Evolutionary conservation across 805 yeast species (phyloP).

Genomic region (Candida bentonensis): DNA sequence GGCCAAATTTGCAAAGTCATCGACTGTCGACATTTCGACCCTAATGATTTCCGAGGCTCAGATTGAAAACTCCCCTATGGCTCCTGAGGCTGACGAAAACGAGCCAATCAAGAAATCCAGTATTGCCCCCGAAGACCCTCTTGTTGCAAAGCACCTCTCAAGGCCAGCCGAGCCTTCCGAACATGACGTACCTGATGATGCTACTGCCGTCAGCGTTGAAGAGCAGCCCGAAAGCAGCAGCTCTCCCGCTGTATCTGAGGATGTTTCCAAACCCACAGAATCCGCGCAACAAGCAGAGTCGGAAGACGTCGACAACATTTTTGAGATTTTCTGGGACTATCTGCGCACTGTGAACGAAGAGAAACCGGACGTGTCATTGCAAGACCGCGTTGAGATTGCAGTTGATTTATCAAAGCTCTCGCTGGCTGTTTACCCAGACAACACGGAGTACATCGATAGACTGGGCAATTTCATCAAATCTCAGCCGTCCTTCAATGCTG

Average conservation of each 20-base stretch:
- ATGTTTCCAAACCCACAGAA: neutral
- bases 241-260: neutral
- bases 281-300: neutral
- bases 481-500: neutral
- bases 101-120: neutral
- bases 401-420: constrained; percentile 54
- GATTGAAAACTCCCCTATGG: neutral
- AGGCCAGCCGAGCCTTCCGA: constrained; percentile 3
- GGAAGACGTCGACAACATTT: constrained; percentile 24
- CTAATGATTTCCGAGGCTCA: constrained; percentile 1
- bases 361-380: constrained; percentile 53
- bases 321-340: constrained; percentile 54
- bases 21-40: neutral
- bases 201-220: constrained; percentile 7
- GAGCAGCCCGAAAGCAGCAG: constrained; percentile 7
- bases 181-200: constrained; percentile 5
- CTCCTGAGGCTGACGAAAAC: neutral
- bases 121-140: neutral
- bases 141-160: neutral
- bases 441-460: constrained; percentile 43
- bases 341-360: constrained; percentile 38
- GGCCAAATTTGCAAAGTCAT: constrained; percentile 11
- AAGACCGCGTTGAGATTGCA: constrained; percentile 49
- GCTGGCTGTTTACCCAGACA: constrained; percentile 50
- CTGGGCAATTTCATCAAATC: constrained; percentile 40